Conservation (phyloP, 768 basidiomycete genomes). For the Auricularia sp. region DNA sequence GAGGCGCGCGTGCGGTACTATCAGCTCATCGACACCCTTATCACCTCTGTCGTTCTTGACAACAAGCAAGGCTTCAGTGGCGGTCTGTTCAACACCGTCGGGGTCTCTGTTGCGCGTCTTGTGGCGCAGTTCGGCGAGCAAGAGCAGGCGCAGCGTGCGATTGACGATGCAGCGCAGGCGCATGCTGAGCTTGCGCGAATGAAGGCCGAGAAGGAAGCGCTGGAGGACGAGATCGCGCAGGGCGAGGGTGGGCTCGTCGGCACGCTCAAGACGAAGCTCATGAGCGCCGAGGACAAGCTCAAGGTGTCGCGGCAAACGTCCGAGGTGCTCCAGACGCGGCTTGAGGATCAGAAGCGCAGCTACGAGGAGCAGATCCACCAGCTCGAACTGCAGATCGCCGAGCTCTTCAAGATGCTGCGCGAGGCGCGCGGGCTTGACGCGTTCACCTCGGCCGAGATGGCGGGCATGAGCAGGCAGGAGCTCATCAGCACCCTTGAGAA, state of each 20-base stretch:
- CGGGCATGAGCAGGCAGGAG: conserved; percentile 66
- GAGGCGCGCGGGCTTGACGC: conserved; percentile 73
- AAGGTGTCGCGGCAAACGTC: conserved; percentile 70
- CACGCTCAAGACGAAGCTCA: conserved; percentile 60
- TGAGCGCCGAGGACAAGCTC: conserved; percentile 67
- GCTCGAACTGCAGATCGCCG: conserved; percentile 86
- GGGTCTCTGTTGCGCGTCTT: conserved; percentile 80
- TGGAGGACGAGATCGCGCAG: conserved; percentile 74
- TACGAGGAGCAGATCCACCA: conserved; percentile 84
- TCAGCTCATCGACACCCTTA: conserved; percentile 80
- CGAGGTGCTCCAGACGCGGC: conserved; percentile 61
- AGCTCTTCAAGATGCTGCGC: conserved; percentile 87
- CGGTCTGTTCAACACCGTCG: conserved; percentile 76
- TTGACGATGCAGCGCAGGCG: conserved; percentile 65
- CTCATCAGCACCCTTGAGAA: conserved; percentile 74
- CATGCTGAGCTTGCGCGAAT: conserved; percentile 53
- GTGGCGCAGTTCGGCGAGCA: conserved; percentile 86
- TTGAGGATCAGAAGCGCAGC: conserved; percentile 63
- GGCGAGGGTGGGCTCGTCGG: conserved; percentile 81
- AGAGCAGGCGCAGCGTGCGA: conserved; percentile 68
- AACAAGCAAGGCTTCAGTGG: conserved; percentile 57
- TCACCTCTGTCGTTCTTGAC: conserved; percentile 87
- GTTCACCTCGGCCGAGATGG: conserved; percentile 52
- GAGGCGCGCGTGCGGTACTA: conserved; percentile 79
- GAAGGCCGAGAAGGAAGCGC: conserved; percentile 69